Percentiles rank a stretch among this genome's conserved stretches.
phyloP scores from a whole-genome alignment of 495 filamentous ascomycete genomes.

The Sphaerosporella brunnea region DNA sequence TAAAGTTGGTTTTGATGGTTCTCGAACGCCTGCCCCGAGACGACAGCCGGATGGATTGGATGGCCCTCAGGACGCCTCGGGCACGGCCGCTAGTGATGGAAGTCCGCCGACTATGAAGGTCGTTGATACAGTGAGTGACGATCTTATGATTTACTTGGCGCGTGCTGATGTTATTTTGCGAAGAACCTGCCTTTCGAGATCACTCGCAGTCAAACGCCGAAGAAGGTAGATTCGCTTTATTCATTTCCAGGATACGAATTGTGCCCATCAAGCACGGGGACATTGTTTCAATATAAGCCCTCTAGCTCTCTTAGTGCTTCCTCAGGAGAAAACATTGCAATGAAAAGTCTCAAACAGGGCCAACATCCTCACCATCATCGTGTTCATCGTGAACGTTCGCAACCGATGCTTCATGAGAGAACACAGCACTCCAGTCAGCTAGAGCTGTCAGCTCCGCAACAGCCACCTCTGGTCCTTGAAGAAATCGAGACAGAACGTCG shows the following conservation, averaged over 20 bases:
- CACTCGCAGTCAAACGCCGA: neutral
- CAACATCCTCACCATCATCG: too few species aligned
- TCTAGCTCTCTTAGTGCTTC: too few species aligned
- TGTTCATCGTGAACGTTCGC: too few species aligned
- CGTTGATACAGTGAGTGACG: neutral
- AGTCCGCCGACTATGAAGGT: neutral
- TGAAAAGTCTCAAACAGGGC: too few species aligned
- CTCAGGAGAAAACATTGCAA: too few species aligned
- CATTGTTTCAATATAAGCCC: neutral
- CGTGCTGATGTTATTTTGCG: neutral
- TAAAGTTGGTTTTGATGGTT: neutral
- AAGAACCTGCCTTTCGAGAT: neutral
- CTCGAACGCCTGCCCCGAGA: neutral
- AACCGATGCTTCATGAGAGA: too few species aligned
- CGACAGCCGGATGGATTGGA: neutral
- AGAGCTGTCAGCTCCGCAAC: too few species aligned
- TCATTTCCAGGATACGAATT: slow-evolving; percentile 3
- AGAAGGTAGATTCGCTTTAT: neutral
- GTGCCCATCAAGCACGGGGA: neutral
- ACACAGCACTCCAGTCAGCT: too few species aligned
- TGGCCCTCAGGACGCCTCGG: neutral
- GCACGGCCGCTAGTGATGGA: neutral
- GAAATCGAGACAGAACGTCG: too few species aligned
- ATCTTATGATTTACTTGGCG: neutral
- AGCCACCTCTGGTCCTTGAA: too few species aligned